These are phyloP conservation scores for Vigna radiata DNA, from an alignment of 306 rosid species.

Conservation along the genomic window DNA sequence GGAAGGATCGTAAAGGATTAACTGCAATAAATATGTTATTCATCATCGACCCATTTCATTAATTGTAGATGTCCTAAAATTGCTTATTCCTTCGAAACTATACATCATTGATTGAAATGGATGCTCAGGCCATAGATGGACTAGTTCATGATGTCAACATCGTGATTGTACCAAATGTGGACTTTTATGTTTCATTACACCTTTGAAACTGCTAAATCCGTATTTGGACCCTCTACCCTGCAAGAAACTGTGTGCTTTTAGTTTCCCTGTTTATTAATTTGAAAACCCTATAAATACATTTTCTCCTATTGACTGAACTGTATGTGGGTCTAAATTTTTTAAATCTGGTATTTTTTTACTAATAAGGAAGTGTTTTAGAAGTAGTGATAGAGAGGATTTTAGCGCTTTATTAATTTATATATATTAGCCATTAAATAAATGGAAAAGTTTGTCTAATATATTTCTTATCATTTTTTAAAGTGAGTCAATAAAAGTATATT, in stretches of 20 bases:
- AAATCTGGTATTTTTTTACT: too few species aligned
- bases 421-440: neutral
- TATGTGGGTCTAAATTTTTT: neutral
- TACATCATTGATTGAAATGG: conserved; percentile 3
- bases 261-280: neutral
- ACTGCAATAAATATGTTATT: conserved; percentile 49
- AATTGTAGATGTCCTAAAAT: conserved; percentile 29
- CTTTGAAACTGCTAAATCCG: neutral
- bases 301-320: neutral
- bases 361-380: neutral
- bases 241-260: neutral
- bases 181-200: conserved; percentile 1
- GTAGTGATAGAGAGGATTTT: neutral
- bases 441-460: neutral
- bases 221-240: neutral
- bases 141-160: neutral
- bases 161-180: conserved; percentile 1
- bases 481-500: neutral
- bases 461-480: too few species aligned
- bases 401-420: neutral
- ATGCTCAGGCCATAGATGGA: neutral
- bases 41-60: conserved; percentile 38
- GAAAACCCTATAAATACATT: neutral
- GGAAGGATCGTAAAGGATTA: conserved; percentile 45
- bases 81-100: conserved; percentile 9